Evolutionary conservation across 208 protist genomes (phyloP).

Genomic region (Leptomonas seymouri): DNA sequence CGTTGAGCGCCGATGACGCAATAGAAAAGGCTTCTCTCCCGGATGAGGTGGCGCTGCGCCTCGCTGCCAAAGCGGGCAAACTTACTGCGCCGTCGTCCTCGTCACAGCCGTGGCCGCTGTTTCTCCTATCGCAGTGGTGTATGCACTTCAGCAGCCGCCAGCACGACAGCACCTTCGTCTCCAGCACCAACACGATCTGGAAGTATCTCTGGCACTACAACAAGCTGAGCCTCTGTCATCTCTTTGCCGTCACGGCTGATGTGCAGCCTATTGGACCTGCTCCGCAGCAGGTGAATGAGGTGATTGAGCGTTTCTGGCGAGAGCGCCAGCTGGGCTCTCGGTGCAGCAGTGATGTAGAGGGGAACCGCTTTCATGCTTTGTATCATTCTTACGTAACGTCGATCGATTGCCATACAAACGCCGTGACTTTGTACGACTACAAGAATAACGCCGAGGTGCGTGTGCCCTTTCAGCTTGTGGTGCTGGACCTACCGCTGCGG

Average conservation of each 20-base stretch:
- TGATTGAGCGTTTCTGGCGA: conserved; percentile 57
- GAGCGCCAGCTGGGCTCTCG: conserved; percentile 36
- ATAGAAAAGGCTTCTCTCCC: not conserved
- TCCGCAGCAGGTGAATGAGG: conserved; percentile 51
- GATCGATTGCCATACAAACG: conserved; percentile 42
- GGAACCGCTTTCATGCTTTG: conserved; percentile 40
- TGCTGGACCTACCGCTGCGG: conserved; percentile 78
- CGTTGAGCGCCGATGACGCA: not conserved
- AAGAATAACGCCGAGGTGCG: conserved; percentile 40
- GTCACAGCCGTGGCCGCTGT: conserved; percentile 13
- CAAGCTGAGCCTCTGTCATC: conserved; percentile 59
- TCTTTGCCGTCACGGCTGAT: conserved; percentile 67
- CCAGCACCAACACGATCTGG: conserved; percentile 81
- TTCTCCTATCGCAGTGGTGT: conserved; percentile 22
- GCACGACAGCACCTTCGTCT: conserved; percentile 83
- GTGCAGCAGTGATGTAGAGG: not conserved
- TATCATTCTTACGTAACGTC: conserved; percentile 52
- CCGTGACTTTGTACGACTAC: conserved; percentile 82
- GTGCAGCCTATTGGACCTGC: conserved; percentile 58
- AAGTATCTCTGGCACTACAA: conserved; percentile 75
- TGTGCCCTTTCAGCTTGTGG: conserved; percentile 63
- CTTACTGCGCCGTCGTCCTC: not conserved
- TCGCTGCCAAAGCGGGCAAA: not conserved
- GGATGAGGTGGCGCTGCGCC: conserved; percentile 2
- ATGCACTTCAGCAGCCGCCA: conserved; percentile 54